Conservation (phyloP, 805 yeast species). For the Yamadazyma akitaensis region DNA sequence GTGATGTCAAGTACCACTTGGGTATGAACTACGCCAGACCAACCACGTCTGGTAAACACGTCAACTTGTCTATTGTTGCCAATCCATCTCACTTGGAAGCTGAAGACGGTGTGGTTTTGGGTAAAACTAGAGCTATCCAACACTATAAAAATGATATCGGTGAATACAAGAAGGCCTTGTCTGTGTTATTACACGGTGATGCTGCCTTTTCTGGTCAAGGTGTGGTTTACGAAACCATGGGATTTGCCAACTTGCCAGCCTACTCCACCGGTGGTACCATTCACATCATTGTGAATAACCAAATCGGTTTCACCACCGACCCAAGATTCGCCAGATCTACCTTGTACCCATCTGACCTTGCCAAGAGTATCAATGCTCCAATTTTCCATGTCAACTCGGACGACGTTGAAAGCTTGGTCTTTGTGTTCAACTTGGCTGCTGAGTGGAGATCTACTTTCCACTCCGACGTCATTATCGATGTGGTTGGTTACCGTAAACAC, state of each 20-base stretch:
- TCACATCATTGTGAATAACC: constrained; percentile 95
- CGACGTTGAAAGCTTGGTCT: constrained; percentile 90
- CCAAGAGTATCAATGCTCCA: constrained; percentile 95
- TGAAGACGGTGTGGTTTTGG: constrained; percentile 97
- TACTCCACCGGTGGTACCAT: constrained; percentile 98
- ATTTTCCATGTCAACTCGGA: constrained; percentile 99
- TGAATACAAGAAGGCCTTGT: constrained; percentile 79
- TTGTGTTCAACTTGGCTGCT: constrained; percentile 93
- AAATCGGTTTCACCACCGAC: constrained; percentile 99
- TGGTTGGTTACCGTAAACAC: constrained; percentile 96
- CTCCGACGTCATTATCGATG: constrained; percentile 92
- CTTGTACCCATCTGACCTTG: constrained; percentile 96
- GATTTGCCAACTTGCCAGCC: constrained; percentile 87
- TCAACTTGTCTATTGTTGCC: constrained; percentile 93
- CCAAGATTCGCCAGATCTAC: constrained; percentile 97
- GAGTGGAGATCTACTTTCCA: constrained; percentile 98
- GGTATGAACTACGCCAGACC: constrained; percentile 99
- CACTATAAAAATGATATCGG: constrained; percentile 87
- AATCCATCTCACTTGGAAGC: constrained; percentile 99
- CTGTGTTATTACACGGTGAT: constrained; percentile 95
- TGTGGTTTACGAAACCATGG: constrained; percentile 98
- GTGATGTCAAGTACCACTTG: constrained; percentile 98
- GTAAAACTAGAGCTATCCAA: constrained; percentile 95
- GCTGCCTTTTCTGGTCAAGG: constrained; percentile 99
- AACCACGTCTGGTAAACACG: constrained; percentile 96